These are phyloP conservation scores for Xylaria sp. DNA, from an alignment of 2,329 filamentous ascomycete species.

Conservation along the genomic window DNA sequence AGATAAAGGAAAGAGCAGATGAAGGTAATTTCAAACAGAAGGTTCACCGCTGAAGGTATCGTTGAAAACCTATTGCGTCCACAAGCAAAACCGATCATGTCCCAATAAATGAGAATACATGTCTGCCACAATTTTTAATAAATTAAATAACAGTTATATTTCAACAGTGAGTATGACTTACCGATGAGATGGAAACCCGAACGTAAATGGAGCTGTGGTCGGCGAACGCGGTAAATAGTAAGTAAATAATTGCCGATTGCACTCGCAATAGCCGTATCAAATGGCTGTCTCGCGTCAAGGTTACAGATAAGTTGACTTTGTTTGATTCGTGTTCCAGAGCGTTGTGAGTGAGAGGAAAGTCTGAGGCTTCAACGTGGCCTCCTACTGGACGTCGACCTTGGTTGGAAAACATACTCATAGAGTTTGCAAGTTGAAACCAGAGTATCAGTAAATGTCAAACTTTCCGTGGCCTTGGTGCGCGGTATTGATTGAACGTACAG, in stretches of 20 bases:
- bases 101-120: background rate
- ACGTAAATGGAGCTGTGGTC: background rate
- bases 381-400: background rate
- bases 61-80: background rate
- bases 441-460: background rate
- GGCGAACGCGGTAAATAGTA: background rate
- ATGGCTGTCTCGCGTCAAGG: background rate
- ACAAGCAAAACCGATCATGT: background rate
- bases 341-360: background rate
- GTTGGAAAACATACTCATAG: background rate
- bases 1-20: background rate
- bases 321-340: background rate
- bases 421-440: background rate
- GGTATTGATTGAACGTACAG: too few species aligned
- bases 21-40: background rate
- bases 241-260: background rate
- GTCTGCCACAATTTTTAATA: background rate
- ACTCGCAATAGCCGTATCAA: background rate
- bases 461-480: background rate
- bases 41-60: background rate
- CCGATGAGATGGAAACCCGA: background rate
- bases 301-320: background rate
- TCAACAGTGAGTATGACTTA: background rate
- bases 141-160: background rate
- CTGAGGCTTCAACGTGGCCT: background rate